A percentile compares a stretch with the other conserved stretches of the same genome.
Conservation (phyloP, 2,329 filamentous ascomycete species). For the Alternaria postmessia region DNA sequence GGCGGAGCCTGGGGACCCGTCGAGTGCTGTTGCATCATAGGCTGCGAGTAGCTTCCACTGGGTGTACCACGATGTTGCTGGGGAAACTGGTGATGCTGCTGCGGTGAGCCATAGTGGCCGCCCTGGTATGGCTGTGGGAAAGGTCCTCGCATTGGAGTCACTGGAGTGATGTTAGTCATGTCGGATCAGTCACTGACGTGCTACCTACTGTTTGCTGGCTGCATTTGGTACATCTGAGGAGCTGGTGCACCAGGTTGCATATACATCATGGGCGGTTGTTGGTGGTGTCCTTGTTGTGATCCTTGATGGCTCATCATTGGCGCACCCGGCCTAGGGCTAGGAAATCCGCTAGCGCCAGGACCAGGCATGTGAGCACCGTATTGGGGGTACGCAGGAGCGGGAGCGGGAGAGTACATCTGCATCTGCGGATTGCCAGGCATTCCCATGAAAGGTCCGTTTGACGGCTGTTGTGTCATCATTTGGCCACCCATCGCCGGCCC, state of each 20-base stretch:
- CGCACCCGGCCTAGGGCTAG: conserved; percentile 83
- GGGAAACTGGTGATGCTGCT: conserved; percentile 52
- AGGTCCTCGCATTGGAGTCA: conserved; percentile 51
- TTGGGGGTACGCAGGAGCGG: conserved; percentile 73
- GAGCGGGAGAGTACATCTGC: conserved; percentile 78
- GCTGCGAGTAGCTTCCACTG: conserved; percentile 52
- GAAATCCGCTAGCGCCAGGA: conserved; percentile 77
- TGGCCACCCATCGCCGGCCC: conserved; percentile 71
- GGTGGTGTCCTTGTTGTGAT: conserved; percentile 85
- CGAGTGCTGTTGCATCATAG: conserved; percentile 53
- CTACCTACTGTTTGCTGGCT: conserved; percentile 76
- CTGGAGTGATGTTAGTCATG: conserved; percentile 31
- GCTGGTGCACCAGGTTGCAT: conserved; percentile 80
- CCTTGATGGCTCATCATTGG: conserved; percentile 95
- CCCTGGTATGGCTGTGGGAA: conserved; percentile 52
- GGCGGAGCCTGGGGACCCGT: conserved; percentile 48
- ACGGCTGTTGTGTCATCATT: conserved; percentile 83
- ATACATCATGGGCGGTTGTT: conserved; percentile 69
- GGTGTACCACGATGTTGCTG: conserved; percentile 52
- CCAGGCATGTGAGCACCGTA: conserved; percentile 58
- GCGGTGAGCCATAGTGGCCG: conserved; percentile 50
- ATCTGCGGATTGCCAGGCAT: conserved; percentile 76
- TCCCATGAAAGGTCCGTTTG: conserved; percentile 73
- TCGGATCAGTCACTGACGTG: not conserved
- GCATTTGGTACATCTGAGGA: conserved; percentile 77